A percentile compares a stretch with the other conserved stretches of the same genome.
Evolutionary conservation across 2,329 filamentous ascomycete species (phyloP).

Genomic region (Cladosporium velox): DNA sequence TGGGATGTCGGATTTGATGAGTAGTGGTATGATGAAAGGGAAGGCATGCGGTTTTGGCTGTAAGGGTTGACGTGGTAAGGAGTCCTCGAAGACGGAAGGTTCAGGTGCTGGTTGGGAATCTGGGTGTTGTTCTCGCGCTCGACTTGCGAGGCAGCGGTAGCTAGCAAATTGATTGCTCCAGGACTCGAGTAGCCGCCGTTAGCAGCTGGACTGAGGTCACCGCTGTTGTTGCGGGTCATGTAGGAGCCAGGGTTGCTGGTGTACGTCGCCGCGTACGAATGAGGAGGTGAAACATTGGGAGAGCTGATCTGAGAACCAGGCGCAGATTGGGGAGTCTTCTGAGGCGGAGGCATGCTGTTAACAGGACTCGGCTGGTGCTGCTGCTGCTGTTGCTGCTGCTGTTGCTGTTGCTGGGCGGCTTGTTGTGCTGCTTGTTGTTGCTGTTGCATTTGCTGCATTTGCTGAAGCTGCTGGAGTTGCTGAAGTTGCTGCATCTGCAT

Average conservation of each 20-base stretch:
- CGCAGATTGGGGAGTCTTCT: conserved; percentile 80
- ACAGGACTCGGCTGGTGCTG: conserved; percentile 24
- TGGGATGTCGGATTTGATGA: conserved; percentile 55
- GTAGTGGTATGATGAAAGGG: conserved; percentile 73
- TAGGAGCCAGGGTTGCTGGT: conserved; percentile 60
- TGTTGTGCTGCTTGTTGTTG: conserved; percentile 21
- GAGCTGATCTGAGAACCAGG: conserved; percentile 83
- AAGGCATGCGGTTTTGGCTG: conserved; percentile 66
- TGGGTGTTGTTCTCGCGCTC: conserved; percentile 59
- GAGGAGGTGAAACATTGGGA: conserved; percentile 94
- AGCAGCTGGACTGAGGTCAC: conserved; percentile 50
- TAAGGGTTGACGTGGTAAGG: conserved; percentile 50
- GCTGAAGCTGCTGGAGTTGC: conserved; percentile 22
- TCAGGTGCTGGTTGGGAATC: conserved; percentile 44
- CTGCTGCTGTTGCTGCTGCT: conserved; percentile 18
- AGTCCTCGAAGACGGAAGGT: conserved; percentile 33
- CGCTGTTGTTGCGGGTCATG: conserved; percentile 57
- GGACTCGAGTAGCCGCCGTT: conserved; percentile 39
- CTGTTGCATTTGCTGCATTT: conserved; percentile 22
- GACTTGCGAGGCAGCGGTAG: conserved; percentile 68
- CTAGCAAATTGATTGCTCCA: conserved; percentile 67
- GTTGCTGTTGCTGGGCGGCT: conserved; percentile 22
- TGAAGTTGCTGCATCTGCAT: conserved; percentile 21
- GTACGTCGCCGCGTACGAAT: conserved; percentile 69
- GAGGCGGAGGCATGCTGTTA: conserved; percentile 77